These are phyloP conservation scores for Pseudoturritis turrita DNA, from an alignment of 345 rosid species.

Conservation along the genomic window DNA sequence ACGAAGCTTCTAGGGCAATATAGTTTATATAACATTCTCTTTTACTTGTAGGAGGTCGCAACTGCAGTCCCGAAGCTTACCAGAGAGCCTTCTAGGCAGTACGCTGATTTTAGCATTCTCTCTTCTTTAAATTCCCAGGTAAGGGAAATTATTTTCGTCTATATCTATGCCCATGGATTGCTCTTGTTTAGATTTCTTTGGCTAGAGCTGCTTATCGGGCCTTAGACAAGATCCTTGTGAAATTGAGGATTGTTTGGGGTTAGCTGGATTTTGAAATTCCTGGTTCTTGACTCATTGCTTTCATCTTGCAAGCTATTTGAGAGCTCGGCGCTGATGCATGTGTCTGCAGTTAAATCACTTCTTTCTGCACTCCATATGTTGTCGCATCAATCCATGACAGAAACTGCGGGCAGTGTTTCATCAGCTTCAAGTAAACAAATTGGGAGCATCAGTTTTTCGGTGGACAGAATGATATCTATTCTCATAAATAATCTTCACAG, in stretches of 20 bases:
- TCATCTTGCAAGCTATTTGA: constrained; percentile 71
- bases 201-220: not conserved
- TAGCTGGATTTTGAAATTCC: constrained; percentile 12
- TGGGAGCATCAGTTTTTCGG: constrained; percentile 83
- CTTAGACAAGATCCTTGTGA: not conserved
- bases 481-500: constrained; percentile 94
- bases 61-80: constrained; percentile 69
- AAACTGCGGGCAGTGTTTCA: constrained; percentile 60
- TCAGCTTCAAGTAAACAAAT: constrained; percentile 66
- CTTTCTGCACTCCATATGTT: constrained; percentile 79
- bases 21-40: constrained; percentile 1
- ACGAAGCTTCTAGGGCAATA: not conserved
- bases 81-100: constrained; percentile 74
- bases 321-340: constrained; percentile 96
- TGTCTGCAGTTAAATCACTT: constrained; percentile 95
- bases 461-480: constrained; percentile 91
- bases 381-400: constrained; percentile 83
- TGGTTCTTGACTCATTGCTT: constrained; percentile 39
- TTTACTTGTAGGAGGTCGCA: constrained; percentile 64
- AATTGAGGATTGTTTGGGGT: not conserved
- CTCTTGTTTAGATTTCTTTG: constrained; percentile 11
- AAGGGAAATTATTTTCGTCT: constrained; percentile 9
- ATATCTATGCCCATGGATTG: not conserved
- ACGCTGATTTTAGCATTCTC: constrained; percentile 76
- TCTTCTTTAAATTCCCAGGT: constrained; percentile 99